Percentiles rank a stretch among this genome's conserved stretches.
These are phyloP conservation scores for Nemania bipapillata DNA, from an alignment of 2,329 filamentous ascomycete species.

Conservation along the genomic window DNA sequence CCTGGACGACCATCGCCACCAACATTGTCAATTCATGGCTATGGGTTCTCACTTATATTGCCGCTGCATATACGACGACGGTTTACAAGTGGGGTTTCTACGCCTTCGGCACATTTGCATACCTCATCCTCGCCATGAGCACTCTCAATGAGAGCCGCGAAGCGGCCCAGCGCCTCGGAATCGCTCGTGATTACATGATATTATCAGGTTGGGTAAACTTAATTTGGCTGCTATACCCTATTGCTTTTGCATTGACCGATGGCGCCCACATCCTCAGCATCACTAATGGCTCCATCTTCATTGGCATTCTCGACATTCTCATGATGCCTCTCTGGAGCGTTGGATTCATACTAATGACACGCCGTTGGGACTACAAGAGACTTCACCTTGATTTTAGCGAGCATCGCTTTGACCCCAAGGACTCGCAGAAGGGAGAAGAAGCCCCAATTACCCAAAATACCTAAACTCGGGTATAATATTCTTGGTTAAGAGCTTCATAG, in stretches of 20 bases:
- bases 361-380: slow-evolving; percentile 60
- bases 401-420: slow-evolving; percentile 19
- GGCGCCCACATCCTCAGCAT: slow-evolving; percentile 60
- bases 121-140: slow-evolving; percentile 57
- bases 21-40: slow-evolving; percentile 60
- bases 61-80: slow-evolving; percentile 57
- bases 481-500: not conserved
- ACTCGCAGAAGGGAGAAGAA: not conserved
- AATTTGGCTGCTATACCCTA: slow-evolving; percentile 62
- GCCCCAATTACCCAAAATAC: not conserved
- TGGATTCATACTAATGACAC: slow-evolving; percentile 55
- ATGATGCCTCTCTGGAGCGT: slow-evolving; percentile 57
- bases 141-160: slow-evolving; percentile 55
- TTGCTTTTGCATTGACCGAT: slow-evolving; percentile 62
- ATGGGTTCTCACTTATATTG: slow-evolving; percentile 62
- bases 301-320: slow-evolving; percentile 62
- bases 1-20: slow-evolving; percentile 64
- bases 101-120: slow-evolving; percentile 60
- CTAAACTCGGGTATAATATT: not conserved
- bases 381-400: slow-evolving; percentile 54
- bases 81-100: slow-evolving; percentile 67
- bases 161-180: slow-evolving; percentile 54
- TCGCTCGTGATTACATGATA: slow-evolving; percentile 56
- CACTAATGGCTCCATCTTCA: slow-evolving; percentile 58
- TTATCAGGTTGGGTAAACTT: slow-evolving; percentile 60